Percentiles rank a stretch among this genome's conserved stretches.
These are phyloP conservation scores for Ceratocystis smalleyi DNA, from an alignment of 2,329 filamentous ascomycete genomes.

Conservation along the genomic window DNA sequence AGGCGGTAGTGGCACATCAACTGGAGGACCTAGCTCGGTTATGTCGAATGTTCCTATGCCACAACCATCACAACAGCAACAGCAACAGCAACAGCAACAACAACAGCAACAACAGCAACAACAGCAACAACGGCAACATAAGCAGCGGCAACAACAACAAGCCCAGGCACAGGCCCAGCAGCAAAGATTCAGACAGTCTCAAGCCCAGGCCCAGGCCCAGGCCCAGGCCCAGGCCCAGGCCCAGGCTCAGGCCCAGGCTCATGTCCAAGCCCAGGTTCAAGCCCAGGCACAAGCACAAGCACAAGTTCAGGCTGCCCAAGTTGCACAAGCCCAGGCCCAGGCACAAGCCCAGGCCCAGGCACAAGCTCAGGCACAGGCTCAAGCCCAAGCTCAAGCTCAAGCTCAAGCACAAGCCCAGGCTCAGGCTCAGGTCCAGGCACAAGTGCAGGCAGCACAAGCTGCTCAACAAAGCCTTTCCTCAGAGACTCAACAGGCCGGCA, in stretches of 20 bases:
- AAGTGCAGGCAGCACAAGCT: conserved; percentile 18
- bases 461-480: conserved; percentile 7
- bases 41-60: conserved; percentile 12
- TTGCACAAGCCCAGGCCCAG: conserved; percentile 5
- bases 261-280: conserved; percentile 11
- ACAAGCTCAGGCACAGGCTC: conserved; percentile 1
- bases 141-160: background rate
- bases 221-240: background rate
- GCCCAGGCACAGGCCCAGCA: conserved; percentile 9
- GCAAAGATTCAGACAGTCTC: conserved; percentile 19
- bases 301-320: background rate
- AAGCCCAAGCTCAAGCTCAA: conserved; percentile 8
- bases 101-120: conserved; percentile 6
- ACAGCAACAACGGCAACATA: conserved; percentile 10
- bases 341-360: conserved; percentile 5
- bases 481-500: background rate
- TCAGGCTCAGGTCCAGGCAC: conserved; percentile 21
- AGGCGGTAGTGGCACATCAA: background rate
- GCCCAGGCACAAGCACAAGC: background rate
- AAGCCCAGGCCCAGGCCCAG: conserved; percentile 10
- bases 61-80: background rate
- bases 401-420: conserved; percentile 14
- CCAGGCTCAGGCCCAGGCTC: conserved; percentile 1
- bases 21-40: conserved; percentile 12
- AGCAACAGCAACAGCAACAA: conserved; percentile 10